Evolutionary conservation across 2,329 filamentous ascomycete genomes (phyloP), one percentile per base, ranked within the genome.

Genomic region (Rosellinia necatrix): DNA sequence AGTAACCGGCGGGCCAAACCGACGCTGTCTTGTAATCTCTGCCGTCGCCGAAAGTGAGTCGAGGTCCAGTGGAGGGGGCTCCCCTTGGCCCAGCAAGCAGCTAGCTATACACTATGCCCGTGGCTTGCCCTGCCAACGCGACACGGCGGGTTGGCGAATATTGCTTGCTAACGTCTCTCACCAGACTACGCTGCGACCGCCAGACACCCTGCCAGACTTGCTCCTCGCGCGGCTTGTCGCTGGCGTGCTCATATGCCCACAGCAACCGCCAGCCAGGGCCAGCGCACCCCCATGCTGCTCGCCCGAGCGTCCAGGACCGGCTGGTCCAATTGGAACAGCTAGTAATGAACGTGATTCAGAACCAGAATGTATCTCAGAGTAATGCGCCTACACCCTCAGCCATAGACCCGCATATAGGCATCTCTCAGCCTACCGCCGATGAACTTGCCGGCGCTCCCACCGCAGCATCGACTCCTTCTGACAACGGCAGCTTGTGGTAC

Each of bases 1-100:
- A 32, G 25, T 34, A 13, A 43, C 12, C 51, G 44, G 17, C 29
- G 44, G 15, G 19, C 44, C 10, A 55, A 49, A 17, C 44, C 52
- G 9, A 38, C 38, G 8, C 21, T 55, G 38, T 55, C 52, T 1
- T 55, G 52, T 17, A 55, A 55, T 49, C 46, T 49, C 37, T 49
- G 44, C 30, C 52, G 44, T 27, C 52, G 44, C 10, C 38, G 52
- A 49, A 55, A 55, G 52, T 55, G 19, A 55, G 52, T 54, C 6
- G 19, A 48, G 17, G 25, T 32, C n/a, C n/a, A n/a, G 13, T 22
- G 2, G n/a, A 25, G n/a, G 9, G 8, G 22, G 15, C 7, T 4
- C 22, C 21, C 9, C 37, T 17, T 30, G 8, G 21, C n/a, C 13
- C 21, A 25, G 17, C 17, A 38, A 13, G 24, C 29, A 8, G 32